Base-by-base conservation (phyloP, 148 eudicot species). In the Pharnaceum exiguum region DNA sequence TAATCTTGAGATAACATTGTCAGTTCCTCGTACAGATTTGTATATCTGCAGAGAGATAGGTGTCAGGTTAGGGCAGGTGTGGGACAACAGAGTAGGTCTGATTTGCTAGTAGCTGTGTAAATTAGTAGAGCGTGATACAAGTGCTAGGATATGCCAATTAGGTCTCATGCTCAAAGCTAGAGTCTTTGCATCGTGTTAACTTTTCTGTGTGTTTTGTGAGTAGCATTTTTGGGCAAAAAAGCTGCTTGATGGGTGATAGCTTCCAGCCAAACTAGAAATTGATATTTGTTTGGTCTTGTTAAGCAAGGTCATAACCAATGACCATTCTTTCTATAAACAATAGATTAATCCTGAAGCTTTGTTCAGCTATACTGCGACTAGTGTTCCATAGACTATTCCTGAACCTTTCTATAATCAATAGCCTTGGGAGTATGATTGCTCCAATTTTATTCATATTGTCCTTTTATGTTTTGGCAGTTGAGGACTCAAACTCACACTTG, bases 11-110 rank as follows among this genome's bases (percentile, higher is more conserved):
- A 28, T 29, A 24, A 31, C 11, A 22, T 39, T 33, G 16, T 61
- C 28, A 16, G 15, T 35, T 63, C 44, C 10, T 62, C 51, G 3
- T 69, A 36, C 46, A 46, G 28, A 51, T 56, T 17, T 62, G 64
- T 63, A 63, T 18, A 55, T 62, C 45, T 31, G 35, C 35, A 46
- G 68, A 55, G 37, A 11, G 2, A 55, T 42, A 27, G 33, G 42
- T 27, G 29, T 57, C 49, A 47, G 31, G 43, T 5, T 57, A 21
- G 45, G 59, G 46, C 29, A 27, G 12, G 13, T 52, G 25, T 16
- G 32, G 51, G 53, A n/a, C 11, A 11, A 22, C 28, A 43, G 25
- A 61, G 36, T 55, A 28, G 42, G 4, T 50, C 57, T 49, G 19
- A 11, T 48, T n/a, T 32, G 37, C 16, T 24, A 23, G 8, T 55